Percentiles rank a stretch among this genome's conserved stretches.
These are phyloP conservation scores for Puccinia horiana DNA, from an alignment of 1,284 basidiomycete species.

Conservation along the genomic window DNA sequence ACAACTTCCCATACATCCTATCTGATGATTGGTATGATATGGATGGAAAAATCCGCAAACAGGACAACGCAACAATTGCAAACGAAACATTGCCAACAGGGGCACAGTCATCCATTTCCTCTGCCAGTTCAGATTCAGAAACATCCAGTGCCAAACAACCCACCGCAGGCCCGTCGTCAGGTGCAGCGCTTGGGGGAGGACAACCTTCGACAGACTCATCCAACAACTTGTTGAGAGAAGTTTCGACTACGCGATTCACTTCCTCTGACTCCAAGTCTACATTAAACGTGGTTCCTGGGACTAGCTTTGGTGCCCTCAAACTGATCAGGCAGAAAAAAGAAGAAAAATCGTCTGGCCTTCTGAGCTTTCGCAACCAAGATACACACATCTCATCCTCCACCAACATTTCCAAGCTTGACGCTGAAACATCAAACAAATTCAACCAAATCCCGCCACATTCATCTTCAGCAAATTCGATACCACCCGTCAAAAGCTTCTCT, in stretches of 20 bases:
- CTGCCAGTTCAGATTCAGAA: conserved; percentile 8
- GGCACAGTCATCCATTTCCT: not conserved
- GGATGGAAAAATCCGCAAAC: not conserved
- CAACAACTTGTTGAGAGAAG: conserved; percentile 3
- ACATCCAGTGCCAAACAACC: not conserved
- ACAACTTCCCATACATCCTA: not conserved
- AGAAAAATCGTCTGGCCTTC: not conserved
- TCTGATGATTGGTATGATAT: not conserved
- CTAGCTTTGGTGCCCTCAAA: conserved; percentile 18
- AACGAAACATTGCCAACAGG: not conserved
- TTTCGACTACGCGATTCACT: conserved; percentile 18
- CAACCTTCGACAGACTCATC: not conserved
- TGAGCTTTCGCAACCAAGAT: not conserved
- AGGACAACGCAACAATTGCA: not conserved
- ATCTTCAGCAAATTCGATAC: not conserved
- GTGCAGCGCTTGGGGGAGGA: not conserved
- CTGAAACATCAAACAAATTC: not conserved
- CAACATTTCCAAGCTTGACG: not conserved
- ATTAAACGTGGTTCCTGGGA: not conserved
- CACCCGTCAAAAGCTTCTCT: not conserved
- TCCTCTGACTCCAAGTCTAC: not conserved
- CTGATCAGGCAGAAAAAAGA: conserved; percentile 20
- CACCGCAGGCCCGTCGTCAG: not conserved
- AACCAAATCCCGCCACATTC: too few species aligned
- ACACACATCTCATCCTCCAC: not conserved